These are phyloP conservation scores for Kwoniella shivajii DNA, from an alignment of 1,284 basidiomycete species.

Conservation along the genomic window DNA sequence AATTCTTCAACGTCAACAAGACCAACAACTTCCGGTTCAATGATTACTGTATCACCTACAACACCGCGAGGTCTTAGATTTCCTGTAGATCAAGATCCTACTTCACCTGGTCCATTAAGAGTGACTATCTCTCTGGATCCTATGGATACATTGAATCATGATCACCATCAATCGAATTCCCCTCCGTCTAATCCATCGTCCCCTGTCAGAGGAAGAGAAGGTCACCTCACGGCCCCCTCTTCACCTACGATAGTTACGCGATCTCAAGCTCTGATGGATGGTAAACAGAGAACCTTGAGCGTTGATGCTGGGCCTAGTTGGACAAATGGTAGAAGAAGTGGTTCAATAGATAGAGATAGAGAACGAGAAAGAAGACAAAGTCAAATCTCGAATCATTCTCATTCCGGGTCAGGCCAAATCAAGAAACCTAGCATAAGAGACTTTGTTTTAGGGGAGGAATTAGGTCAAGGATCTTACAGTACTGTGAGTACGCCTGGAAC, in stretches of 20 bases:
- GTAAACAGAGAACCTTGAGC: conserved; percentile 28
- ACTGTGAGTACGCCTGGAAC: conserved; percentile 38
- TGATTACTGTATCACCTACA: conserved; percentile 20
- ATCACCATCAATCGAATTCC: conserved; percentile 8
- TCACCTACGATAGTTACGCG: conserved; percentile 17
- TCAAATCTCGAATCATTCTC: conserved; percentile 31
- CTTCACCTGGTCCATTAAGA: conserved; percentile 12
- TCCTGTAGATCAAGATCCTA: conserved; percentile 4
- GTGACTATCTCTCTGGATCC: conserved; percentile 26
- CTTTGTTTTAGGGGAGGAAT: conserved; percentile 51
- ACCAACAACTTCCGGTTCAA: conserved; percentile 1
- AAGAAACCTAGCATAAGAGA: conserved; percentile 40
- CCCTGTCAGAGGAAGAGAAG: conserved; percentile 16
- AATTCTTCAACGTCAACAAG: neutral
- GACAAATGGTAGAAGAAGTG: conserved; percentile 9
- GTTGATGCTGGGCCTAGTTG: conserved; percentile 25
- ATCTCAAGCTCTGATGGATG: neutral
- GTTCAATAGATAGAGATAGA: conserved; percentile 20
- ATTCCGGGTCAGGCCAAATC: conserved; percentile 11
- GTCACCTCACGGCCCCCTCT: conserved; percentile 20
- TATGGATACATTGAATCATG: conserved; percentile 6
- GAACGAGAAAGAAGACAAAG: conserved; percentile 47
- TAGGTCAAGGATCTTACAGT: conserved; percentile 54
- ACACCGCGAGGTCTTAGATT: conserved; percentile 28
- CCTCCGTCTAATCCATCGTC: conserved; percentile 7